Conservation (phyloP, 1,139 yeast genomes). For the Candida sanyaensis region DNA sequence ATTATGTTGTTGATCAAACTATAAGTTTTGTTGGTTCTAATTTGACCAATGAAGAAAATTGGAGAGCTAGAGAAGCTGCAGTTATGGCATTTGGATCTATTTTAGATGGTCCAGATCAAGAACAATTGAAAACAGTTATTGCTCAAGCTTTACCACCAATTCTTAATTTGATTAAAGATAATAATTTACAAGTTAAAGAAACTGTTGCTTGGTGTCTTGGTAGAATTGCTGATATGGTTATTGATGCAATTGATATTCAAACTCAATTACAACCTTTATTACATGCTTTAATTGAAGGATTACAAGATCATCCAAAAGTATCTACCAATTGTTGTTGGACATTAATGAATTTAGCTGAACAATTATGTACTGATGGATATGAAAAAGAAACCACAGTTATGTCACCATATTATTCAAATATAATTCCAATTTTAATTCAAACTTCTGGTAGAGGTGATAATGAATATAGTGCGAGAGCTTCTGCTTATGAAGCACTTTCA, state of each 20-base stretch:
- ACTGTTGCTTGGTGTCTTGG: conserved; percentile 99
- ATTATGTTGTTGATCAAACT: conserved; percentile 83
- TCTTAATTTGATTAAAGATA: conserved; percentile 69
- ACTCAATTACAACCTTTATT: conserved; percentile 69
- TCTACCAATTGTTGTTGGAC: conserved; percentile 98
- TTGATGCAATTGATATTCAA: conserved; percentile 71
- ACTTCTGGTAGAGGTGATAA: conserved; percentile 75
- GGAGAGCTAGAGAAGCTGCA: conserved; percentile 96
- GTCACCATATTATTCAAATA: conserved; percentile 68
- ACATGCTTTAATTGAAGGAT: conserved; percentile 72
- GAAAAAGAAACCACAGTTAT: conserved; percentile 58
- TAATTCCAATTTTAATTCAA: conserved; percentile 71
- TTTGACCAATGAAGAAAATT: conserved; percentile 49
- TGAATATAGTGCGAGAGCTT: conserved; percentile 87
- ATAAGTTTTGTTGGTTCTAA: conserved; percentile 79
- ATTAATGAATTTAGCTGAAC: conserved; percentile 86
- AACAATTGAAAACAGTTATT: conserved; percentile 65
- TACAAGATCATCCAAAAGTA: conserved; percentile 88
- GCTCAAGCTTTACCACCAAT: conserved; percentile 84
- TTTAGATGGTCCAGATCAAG: conserved; percentile 89
- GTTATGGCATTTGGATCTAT: conserved; percentile 99
- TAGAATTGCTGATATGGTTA: conserved; percentile 85
- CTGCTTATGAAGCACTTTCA: conserved; percentile 92
- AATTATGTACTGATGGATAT: conserved; percentile 64
- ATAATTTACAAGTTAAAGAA: conserved; percentile 83